These are phyloP conservation scores for Ceriops tagal DNA, from an alignment of 345 rosid genomes.

Conservation along the genomic window DNA sequence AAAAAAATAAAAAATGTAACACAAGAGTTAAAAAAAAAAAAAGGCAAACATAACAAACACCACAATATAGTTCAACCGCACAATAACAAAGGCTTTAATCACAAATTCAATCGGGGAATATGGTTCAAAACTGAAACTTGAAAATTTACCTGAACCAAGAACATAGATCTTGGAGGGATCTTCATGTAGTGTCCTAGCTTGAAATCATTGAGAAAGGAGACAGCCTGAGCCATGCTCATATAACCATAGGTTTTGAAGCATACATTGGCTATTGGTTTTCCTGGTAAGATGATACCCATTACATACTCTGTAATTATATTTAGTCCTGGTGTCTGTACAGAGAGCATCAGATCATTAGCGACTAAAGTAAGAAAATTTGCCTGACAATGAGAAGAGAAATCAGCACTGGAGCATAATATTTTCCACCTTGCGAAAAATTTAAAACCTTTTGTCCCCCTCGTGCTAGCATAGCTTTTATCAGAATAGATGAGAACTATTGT, in stretches of 20 bases:
- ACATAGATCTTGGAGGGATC: constrained; percentile 96
- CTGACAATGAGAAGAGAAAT: not conserved
- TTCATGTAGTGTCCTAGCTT: constrained; percentile 96
- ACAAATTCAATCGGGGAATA: not conserved
- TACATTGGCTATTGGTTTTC: constrained; percentile 87
- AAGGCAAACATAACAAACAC: too few species aligned
- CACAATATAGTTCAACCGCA: not conserved
- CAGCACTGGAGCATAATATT: not conserved
- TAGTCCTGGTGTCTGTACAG: constrained; percentile 71
- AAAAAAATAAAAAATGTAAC: not conserved
- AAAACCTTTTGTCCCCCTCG: too few species aligned
- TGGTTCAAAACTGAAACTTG: not conserved
- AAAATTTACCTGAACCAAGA: constrained; percentile 73
- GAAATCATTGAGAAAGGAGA: constrained; percentile 87
- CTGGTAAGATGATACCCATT: constrained; percentile 81
- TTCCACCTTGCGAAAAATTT: too few species aligned
- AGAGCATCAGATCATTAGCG: constrained; percentile 5
- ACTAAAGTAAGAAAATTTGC: not conserved
- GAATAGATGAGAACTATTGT: too few species aligned
- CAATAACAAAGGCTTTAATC: not conserved
- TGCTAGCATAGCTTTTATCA: too few species aligned
- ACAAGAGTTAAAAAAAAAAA: too few species aligned
- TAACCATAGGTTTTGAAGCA: constrained; percentile 89
- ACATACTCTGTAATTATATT: constrained; percentile 87
- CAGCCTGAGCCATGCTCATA: constrained; percentile 86